These are phyloP conservation scores for Teunomyces funiuensis DNA, from an alignment of 805 yeast genomes.

Conservation along the genomic window DNA sequence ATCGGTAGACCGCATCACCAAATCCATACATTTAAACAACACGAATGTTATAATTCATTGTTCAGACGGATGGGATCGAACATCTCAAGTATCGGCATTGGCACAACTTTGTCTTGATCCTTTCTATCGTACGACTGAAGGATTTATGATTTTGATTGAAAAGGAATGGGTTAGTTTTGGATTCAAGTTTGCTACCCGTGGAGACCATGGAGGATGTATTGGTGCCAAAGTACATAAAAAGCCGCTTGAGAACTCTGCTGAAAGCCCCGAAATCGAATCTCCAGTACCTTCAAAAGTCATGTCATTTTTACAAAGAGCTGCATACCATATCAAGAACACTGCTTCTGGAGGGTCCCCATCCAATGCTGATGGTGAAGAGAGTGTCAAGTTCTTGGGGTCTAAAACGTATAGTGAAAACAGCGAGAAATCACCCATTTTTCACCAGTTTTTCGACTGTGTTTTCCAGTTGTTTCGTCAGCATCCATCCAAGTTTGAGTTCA, in stretches of 20 bases:
- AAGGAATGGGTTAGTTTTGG: constrained; percentile 97
- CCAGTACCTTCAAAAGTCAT: constrained; percentile 22
- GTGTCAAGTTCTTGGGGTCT: constrained; percentile 20
- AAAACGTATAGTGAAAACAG: constrained; percentile 34
- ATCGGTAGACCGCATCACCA: constrained; percentile 74
- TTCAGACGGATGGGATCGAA: constrained; percentile 98
- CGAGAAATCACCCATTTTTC: constrained; percentile 79
- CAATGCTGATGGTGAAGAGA: constrained; percentile 13
- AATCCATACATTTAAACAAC: constrained; percentile 78
- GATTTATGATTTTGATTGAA: constrained; percentile 81
- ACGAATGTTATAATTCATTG: constrained; percentile 89
- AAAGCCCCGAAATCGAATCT: constrained; percentile 10
- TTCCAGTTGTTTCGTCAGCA: constrained; percentile 74
- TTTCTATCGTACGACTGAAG: constrained; percentile 80
- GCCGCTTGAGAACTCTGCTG: constrained; percentile 11
- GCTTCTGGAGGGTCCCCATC: constrained; percentile 26
- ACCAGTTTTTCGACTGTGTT: constrained; percentile 88
- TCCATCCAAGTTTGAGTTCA: constrained; percentile 78
- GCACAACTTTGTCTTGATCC: constrained; percentile 90
- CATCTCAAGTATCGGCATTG: constrained; percentile 83
- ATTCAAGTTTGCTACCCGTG: constrained; percentile 80
- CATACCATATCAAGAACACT: constrained; percentile 39
- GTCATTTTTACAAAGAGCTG: constrained; percentile 41
- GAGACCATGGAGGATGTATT: constrained; percentile 65
- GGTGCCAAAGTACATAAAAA: constrained; percentile 32